These are phyloP conservation scores for Trichoderma gamsii DNA, from an alignment of 495 filamentous ascomycete genomes.

Conservation along the genomic window DNA sequence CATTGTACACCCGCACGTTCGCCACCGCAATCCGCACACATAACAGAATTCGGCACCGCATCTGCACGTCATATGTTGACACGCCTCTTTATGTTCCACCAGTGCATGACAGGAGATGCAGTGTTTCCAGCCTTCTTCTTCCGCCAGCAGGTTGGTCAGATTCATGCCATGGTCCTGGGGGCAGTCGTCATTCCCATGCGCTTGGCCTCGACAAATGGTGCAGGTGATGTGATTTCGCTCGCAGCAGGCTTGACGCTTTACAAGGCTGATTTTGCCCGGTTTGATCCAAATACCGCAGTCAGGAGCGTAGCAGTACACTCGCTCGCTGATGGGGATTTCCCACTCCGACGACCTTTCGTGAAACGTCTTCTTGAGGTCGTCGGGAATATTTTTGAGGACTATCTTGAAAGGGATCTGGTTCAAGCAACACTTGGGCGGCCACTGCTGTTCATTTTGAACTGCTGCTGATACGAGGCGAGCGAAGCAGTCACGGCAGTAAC, in stretches of 20 bases:
- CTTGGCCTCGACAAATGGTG: conserved; percentile 31
- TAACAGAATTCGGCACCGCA: conserved; percentile 49
- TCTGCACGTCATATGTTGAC: conserved; percentile 49
- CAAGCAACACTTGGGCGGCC: conserved; percentile 43
- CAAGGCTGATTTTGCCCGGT: conserved; percentile 22
- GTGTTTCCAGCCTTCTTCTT: conserved; percentile 38
- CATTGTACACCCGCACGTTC: conserved; percentile 32
- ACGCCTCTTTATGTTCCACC: conserved; percentile 43
- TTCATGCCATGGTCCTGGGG: conserved; percentile 30
- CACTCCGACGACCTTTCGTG: conserved; percentile 30
- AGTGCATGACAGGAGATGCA: conserved; percentile 37
- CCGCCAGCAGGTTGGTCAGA: conserved; percentile 32
- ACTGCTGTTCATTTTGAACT: conserved; percentile 35
- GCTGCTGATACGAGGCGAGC: conserved; percentile 31
- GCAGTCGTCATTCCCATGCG: conserved; percentile 24
- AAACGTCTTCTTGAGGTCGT: conserved; percentile 24
- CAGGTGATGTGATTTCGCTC: conserved; percentile 33
- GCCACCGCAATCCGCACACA: conserved; percentile 37
- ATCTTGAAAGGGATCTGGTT: conserved; percentile 31
- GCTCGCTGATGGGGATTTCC: conserved; percentile 28
- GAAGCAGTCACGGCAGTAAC: conserved; percentile 39
- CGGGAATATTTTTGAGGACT: conserved; percentile 25
- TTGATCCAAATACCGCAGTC: conserved; percentile 32
- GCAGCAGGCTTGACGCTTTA: conserved; percentile 23
- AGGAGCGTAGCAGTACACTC: conserved; percentile 34